These are phyloP conservation scores for Boletus insuetus DNA, from an alignment of 768 basidiomycete species.

Conservation along the genomic window DNA sequence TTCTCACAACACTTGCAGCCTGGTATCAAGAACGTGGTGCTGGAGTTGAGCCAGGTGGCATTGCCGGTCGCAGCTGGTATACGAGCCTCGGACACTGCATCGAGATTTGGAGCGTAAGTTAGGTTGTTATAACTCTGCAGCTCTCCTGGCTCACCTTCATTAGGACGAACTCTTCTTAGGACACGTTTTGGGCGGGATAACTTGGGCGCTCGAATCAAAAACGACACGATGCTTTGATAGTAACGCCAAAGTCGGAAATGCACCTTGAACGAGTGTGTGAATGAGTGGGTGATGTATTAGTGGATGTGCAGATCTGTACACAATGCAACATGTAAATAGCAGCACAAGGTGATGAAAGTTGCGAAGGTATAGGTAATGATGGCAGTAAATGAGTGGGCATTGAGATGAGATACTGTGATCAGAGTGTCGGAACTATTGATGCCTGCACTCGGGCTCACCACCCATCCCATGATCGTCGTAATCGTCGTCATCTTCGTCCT, in stretches of 20 bases:
- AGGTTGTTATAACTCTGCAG: neutral
- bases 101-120: slow-evolving; percentile 70
- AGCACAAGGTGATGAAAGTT: slow-evolving; percentile 9
- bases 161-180: slow-evolving; percentile 66
- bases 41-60: slow-evolving; percentile 48
- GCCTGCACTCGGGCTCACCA: slow-evolving; percentile 58
- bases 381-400: slow-evolving; percentile 9
- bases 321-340: slow-evolving; percentile 30
- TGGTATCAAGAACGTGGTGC: slow-evolving; percentile 82
- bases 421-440: slow-evolving; percentile 41
- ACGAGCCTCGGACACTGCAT: slow-evolving; percentile 78
- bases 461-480: slow-evolving; percentile 39
- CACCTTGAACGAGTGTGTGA: slow-evolving; percentile 7
- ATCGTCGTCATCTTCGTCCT: slow-evolving; percentile 68
- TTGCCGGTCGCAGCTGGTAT: slow-evolving; percentile 78
- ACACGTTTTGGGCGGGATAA: slow-evolving; percentile 74
- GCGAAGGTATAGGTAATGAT: slow-evolving; percentile 16
- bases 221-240: slow-evolving; percentile 68
- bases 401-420: slow-evolving; percentile 7
- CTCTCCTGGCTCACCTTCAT: slow-evolving; percentile 2
- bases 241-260: slow-evolving; percentile 58
- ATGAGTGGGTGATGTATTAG: slow-evolving; percentile 20
- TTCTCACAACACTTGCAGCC: slow-evolving; percentile 41
- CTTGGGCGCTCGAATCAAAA: slow-evolving; percentile 67
- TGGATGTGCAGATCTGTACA: slow-evolving; percentile 23